These are phyloP conservation scores for Marasmius tenuissimus DNA, from an alignment of 1,284 basidiomycete species.

Conservation along the genomic window DNA sequence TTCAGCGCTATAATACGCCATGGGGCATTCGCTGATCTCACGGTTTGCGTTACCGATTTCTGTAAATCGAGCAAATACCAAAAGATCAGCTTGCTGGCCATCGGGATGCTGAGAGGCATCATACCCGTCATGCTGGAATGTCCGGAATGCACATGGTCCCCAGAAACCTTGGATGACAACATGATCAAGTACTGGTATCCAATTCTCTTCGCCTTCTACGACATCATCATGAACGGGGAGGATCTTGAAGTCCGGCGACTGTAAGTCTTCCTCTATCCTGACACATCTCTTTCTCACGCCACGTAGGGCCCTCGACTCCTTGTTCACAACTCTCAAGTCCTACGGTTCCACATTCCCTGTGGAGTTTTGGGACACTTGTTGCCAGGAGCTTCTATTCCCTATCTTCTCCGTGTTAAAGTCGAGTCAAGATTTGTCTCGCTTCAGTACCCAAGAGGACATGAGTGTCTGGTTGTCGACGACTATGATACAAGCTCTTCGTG, in stretches of 20 bases:
- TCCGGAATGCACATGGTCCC: conserved; percentile 74
- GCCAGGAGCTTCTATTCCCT: conserved; percentile 95
- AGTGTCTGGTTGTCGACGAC: conserved; percentile 99
- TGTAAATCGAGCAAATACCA: conserved; percentile 99
- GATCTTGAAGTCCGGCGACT: conserved; percentile 95
- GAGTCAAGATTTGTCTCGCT: conserved; percentile 87
- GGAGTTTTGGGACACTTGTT: conserved; percentile 98
- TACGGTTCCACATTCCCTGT: conserved; percentile 87
- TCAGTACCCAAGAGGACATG: conserved; percentile 98
- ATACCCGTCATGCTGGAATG: conserved; percentile 90
- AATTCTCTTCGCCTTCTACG: conserved; percentile 94
- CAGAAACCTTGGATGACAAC: conserved; percentile 62
- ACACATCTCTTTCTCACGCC: conserved; percentile 5
- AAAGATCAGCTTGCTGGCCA: conserved; percentile 94
- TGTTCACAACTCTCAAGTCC: conserved; percentile 93
- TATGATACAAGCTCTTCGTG: conserved; percentile 97
- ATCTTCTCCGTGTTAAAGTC: conserved; percentile 97
- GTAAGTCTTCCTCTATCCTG: conserved; percentile 51
- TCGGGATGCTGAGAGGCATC: conserved; percentile 92
- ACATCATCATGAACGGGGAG: conserved; percentile 99
- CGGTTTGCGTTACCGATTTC: conserved; percentile 98
- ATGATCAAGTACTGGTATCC: conserved; percentile 99
- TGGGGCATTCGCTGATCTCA: conserved; percentile 94
- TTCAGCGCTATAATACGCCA: conserved; percentile 90
- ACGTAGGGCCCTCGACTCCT: conserved; percentile 87